Evolutionary conservation across 2,329 filamentous ascomycete genomes (phyloP).

Genomic region (Fusarium fujikuroi): DNA sequence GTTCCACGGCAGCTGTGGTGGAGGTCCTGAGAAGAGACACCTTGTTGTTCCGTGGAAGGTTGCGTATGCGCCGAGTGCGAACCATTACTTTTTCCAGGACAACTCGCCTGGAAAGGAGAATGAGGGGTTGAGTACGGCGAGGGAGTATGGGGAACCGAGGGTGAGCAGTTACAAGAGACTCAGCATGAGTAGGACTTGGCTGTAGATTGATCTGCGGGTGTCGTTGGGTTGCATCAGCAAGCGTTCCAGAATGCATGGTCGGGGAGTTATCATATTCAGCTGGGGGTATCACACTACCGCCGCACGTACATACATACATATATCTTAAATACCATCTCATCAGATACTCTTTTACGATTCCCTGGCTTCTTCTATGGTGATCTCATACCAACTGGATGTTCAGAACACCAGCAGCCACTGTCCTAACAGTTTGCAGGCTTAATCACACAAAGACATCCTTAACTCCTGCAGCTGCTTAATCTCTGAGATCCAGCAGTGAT

Average conservation of each 20-base stretch:
- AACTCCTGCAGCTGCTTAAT: rapidly evolving
- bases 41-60: slow-evolving; percentile 57
- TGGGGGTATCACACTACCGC: not conserved
- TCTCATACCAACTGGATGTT: rapidly evolving
- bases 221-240: not conserved
- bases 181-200: slow-evolving; percentile 42
- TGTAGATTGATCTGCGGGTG: slow-evolving; percentile 24
- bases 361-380: rapidly evolving
- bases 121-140: slow-evolving; percentile 50
- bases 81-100: slow-evolving; percentile 58
- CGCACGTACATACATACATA: not conserved
- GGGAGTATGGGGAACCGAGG: slow-evolving; percentile 24
- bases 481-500: not conserved
- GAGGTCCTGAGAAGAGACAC: slow-evolving; percentile 50
- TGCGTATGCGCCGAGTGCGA: slow-evolving; percentile 50
- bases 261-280: slow-evolving; percentile 3
- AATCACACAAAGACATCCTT: rapidly evolving
- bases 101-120: slow-evolving; percentile 46
- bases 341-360: not conserved
- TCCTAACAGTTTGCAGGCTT: rapidly evolving
- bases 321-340: rapidly evolving
- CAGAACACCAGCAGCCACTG: not conserved
- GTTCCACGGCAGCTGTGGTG: slow-evolving; percentile 53
- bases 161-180: slow-evolving; percentile 45
- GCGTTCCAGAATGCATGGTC: not conserved